Percentiles rank a stretch among this genome's conserved stretches.
Evolutionary conservation across 2,329 filamentous ascomycete genomes (phyloP).

Genomic region (Neobulgaria alba): DNA sequence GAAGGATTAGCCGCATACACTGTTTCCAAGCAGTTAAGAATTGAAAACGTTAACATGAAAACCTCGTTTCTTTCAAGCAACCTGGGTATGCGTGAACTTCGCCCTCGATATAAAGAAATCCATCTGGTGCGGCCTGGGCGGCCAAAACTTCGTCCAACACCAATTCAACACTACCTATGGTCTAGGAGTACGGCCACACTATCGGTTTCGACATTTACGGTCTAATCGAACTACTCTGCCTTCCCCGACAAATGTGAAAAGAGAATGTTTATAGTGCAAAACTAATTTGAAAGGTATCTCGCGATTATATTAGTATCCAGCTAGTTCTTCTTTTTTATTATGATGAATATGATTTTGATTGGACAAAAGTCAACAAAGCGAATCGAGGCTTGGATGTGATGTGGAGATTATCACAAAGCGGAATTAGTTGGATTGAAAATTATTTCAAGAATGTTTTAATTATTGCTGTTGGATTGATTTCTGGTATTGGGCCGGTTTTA

Average conservation of each 20-base stretch:
- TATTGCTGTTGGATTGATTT: background rate
- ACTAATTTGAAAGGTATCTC: background rate
- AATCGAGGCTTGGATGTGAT: background rate
- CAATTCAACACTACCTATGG: background rate
- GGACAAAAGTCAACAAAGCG: background rate
- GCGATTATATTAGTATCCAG: background rate
- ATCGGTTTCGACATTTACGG: background rate
- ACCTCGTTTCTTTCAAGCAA: background rate
- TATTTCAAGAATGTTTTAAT: background rate
- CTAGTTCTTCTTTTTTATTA: background rate
- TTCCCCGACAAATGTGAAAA: background rate
- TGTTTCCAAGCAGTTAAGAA: background rate
- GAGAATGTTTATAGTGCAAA: background rate
- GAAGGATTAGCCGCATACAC: background rate
- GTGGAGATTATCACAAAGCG: background rate
- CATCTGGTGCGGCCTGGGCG: background rate
- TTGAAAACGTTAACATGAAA: background rate
- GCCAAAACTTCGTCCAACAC: background rate
- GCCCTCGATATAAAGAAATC: background rate
- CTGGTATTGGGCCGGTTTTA: background rate
- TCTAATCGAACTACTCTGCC: background rate
- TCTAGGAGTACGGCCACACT: background rate
- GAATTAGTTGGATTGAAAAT: background rate
- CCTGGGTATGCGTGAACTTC: background rate
- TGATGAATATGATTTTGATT: background rate